These are phyloP conservation scores for Gastrolobium villosum DNA, from an alignment of 306 rosid species.

Conservation along the genomic window DNA sequence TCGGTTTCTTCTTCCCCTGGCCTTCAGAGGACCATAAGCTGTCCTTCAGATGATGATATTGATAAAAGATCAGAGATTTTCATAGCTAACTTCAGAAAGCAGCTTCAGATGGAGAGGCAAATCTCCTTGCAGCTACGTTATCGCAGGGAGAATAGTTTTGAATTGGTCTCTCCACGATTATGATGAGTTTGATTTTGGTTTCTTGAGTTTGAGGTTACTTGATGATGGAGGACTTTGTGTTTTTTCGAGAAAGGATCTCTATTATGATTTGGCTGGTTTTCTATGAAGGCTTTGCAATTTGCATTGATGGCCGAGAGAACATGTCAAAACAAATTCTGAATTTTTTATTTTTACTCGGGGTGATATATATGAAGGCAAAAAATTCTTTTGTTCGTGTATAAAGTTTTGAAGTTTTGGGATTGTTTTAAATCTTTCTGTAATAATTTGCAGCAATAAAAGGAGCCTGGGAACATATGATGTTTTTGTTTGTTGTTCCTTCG, in stretches of 20 bases:
- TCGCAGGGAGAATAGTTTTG: slow-evolving; percentile 54
- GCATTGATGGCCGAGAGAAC: neutral
- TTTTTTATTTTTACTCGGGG: neutral
- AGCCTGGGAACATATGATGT: neutral
- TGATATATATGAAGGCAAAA: neutral
- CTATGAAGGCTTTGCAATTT: neutral
- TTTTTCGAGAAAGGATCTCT: slow-evolving; percentile 26
- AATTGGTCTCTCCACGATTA: slow-evolving; percentile 47
- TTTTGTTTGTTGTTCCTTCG: slow-evolving; percentile 21
- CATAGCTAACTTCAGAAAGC: slow-evolving; percentile 72
- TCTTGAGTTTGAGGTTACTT: neutral
- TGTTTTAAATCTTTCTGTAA: neutral
- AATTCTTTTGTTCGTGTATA: neutral
- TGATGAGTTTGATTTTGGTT: neutral
- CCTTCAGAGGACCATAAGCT: slow-evolving; percentile 70
- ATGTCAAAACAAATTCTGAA: neutral
- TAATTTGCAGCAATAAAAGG: neutral
- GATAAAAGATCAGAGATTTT: slow-evolving; percentile 78
- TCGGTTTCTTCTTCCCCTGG: slow-evolving; percentile 47
- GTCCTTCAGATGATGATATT: slow-evolving; percentile 75
- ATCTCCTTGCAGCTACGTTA: slow-evolving; percentile 74
- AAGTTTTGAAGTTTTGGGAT: slow-evolving; percentile 22
- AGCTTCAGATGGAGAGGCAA: slow-evolving; percentile 84
- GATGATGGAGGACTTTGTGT: slow-evolving; percentile 37
- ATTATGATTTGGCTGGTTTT: neutral